Evolutionary conservation across 495 filamentous ascomycete species (phyloP).

Genomic region (Neurospora sp.): DNA sequence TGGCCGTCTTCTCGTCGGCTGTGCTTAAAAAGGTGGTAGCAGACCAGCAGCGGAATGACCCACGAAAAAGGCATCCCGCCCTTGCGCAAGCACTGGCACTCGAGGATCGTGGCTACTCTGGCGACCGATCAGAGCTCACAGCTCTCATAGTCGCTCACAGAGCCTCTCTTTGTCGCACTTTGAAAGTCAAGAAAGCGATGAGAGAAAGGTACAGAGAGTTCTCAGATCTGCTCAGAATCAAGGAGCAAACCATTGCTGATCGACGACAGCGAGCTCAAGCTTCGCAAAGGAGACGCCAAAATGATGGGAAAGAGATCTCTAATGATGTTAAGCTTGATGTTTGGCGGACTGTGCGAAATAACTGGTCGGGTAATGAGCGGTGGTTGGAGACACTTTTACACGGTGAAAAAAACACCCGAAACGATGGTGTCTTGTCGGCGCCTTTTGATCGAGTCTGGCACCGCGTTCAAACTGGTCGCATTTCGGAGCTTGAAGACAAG

Average conservation of each 20-base stretch:
- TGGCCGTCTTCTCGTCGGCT: slow-evolving; percentile 67
- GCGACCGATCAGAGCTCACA: slow-evolving; percentile 50
- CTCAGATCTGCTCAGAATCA: slow-evolving; percentile 44
- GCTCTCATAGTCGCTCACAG: slow-evolving; percentile 66
- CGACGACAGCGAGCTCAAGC: slow-evolving; percentile 33
- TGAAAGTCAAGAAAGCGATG: slow-evolving; percentile 47
- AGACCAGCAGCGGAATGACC: slow-evolving; percentile 27
- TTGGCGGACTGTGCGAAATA: slow-evolving; percentile 47
- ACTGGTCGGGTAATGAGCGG: slow-evolving; percentile 64
- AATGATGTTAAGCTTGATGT: slow-evolving; percentile 31
- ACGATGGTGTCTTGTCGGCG: slow-evolving; percentile 52
- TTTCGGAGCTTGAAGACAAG: slow-evolving; percentile 39
- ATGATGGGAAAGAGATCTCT: slow-evolving; percentile 17
- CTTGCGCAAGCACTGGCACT: slow-evolving; percentile 53
- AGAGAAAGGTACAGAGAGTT: slow-evolving; percentile 46
- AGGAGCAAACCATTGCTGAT: slow-evolving; percentile 30
- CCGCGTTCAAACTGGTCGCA: slow-evolving; percentile 43
- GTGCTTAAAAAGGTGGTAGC: slow-evolving; percentile 62
- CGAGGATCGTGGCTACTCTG: slow-evolving; percentile 46
- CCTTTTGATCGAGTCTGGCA: slow-evolving; percentile 60
- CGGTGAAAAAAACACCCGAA: slow-evolving; percentile 48
- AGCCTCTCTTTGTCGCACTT: slow-evolving; percentile 43
- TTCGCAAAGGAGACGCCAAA: slow-evolving; percentile 1
- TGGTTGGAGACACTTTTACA: slow-evolving; percentile 59
- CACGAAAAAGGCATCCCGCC: slow-evolving; percentile 22